These are phyloP conservation scores for Neophaeococcomyces aloes DNA, from an alignment of 2,329 filamentous ascomycete species.

Conservation along the genomic window DNA sequence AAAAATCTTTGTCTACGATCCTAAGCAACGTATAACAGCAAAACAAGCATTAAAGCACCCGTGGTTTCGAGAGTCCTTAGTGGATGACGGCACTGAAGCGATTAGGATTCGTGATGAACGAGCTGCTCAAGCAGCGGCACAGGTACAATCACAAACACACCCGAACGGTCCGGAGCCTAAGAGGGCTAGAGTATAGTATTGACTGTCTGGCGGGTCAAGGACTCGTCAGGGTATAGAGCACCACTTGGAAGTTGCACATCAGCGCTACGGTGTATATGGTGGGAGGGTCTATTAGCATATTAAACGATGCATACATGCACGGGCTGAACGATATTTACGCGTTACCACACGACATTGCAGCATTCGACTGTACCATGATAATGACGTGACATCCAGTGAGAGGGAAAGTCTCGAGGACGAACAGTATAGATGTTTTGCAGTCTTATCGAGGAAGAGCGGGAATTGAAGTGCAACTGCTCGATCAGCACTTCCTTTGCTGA, in stretches of 20 bases:
- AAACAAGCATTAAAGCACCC: conserved; percentile 55
- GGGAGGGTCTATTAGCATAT: too few relatives aligned
- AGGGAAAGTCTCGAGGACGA: too few relatives aligned
- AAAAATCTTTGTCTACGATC: conserved; percentile 57
- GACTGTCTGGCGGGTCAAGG: background rate
- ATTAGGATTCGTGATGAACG: conserved; percentile 42
- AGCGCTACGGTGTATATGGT: too few relatives aligned
- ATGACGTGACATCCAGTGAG: too few relatives aligned
- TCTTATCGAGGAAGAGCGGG: too few relatives aligned
- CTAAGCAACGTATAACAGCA: conserved; percentile 53
- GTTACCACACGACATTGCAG: background rate
- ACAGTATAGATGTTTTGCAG: too few relatives aligned
- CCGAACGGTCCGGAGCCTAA: conserved; percentile 12
- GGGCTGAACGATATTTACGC: background rate
- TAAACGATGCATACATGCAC: too few relatives aligned
- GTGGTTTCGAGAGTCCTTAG: conserved; percentile 54
- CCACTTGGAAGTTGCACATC: too few relatives aligned
- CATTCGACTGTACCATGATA: background rate
- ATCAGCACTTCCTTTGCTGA: too few relatives aligned
- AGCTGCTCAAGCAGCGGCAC: conserved; percentile 10
- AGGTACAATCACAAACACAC: conserved; percentile 3
- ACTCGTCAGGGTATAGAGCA: background rate
- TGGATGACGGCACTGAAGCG: conserved; percentile 57
- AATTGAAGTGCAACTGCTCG: too few relatives aligned
- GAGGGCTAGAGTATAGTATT: conserved; percentile 15